Evolutionary conservation across 2,329 filamentous ascomycete species (phyloP), one percentile per base, ranked within the genome.

Genomic region (Neofusicoccum parvum): DNA sequence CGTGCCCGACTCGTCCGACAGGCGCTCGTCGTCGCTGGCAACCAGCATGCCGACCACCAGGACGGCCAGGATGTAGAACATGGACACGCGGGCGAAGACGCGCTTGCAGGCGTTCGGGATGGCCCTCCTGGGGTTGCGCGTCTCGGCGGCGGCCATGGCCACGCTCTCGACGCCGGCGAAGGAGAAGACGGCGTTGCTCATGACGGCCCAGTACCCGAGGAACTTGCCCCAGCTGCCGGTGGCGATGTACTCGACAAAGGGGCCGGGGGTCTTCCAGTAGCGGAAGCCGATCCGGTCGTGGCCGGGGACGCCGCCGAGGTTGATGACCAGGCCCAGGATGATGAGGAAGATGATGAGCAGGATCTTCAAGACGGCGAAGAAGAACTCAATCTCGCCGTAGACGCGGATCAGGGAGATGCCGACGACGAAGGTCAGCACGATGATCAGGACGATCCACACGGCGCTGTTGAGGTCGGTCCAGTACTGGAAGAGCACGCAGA

Each of bases 1-100:
- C 53, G 83, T 79, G 65, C 80, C 80, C 59, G 78, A 76, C 20
- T 67, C 69, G 50, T 76, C 80, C 75, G 81, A 86, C 68, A 89
- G 88, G 17, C 80, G 77, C 3, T 92, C 87, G 0, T 86, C 76
- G 0, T 69, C 0, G 46, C 85, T 86, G 1, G 90, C 90, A 3
- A 94, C 89, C 58, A 90, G 83, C 84, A 92, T 91, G 72, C 91
- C 91, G 65, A 94, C 82, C 62, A 94, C 83, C 60, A 94, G 84
- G 39, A 93, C 89, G 32, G 86, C 88, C 65, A 92, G 77, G 71
- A 88, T 83, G 82, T 94, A 94, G 82, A 94, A 94, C 80, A 94
- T 81, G 70, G 92, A 79, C 75, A 94, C 94, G 66, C 91, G 91
- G 81, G 87, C 94, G 78, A 94, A 94, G 70, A 90, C 93, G 54